phyloP scores from a whole-genome alignment of 2,329 filamentous ascomycete species.

The Neoscytalidium dimidiatum region DNA sequence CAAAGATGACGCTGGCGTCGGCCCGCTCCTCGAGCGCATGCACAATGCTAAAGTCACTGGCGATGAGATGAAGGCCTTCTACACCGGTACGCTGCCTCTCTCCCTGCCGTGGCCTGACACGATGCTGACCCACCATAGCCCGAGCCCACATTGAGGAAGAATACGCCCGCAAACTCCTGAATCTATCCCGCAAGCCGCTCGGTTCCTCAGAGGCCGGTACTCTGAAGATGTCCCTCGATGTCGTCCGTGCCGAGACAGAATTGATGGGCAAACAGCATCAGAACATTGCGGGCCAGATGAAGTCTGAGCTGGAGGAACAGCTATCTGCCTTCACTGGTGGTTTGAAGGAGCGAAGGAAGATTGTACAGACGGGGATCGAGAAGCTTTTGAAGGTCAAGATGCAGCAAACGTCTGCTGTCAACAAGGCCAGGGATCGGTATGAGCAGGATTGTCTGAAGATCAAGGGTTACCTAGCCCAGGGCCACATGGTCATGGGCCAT shows the following conservation, averaged over 20 bases:
- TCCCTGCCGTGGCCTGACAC: not conserved
- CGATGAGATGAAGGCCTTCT: slow-evolving; percentile 92
- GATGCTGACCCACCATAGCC: slow-evolving; percentile 52
- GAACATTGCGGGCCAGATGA: slow-evolving; percentile 90
- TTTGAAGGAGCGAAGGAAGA: slow-evolving; percentile 96
- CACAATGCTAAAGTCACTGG: slow-evolving; percentile 89
- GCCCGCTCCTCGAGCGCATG: slow-evolving; percentile 91
- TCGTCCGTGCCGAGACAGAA: slow-evolving; percentile 85
- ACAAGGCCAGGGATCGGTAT: slow-evolving; percentile 93
- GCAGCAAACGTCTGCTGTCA: slow-evolving; percentile 85
- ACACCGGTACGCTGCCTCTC: slow-evolving; percentile 61
- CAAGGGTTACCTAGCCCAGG: slow-evolving; percentile 96
- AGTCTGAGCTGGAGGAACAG: slow-evolving; percentile 91
- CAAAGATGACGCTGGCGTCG: slow-evolving; percentile 95
- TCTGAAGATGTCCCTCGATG: slow-evolving; percentile 80
- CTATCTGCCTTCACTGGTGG: slow-evolving; percentile 87
- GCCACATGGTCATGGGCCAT: slow-evolving; percentile 99
- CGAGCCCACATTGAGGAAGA: slow-evolving; percentile 95
- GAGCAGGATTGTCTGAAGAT: slow-evolving; percentile 98
- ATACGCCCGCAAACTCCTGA: slow-evolving; percentile 85
- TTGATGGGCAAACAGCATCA: slow-evolving; percentile 93
- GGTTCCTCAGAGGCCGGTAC: slow-evolving; percentile 86
- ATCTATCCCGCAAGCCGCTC: slow-evolving; percentile 82
- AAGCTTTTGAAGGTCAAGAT: slow-evolving; percentile 91
- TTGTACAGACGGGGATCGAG: slow-evolving; percentile 90